Conservation (phyloP, 371 early-diverging fungal species). For the Apophysomyces trapeziformis region DNA sequence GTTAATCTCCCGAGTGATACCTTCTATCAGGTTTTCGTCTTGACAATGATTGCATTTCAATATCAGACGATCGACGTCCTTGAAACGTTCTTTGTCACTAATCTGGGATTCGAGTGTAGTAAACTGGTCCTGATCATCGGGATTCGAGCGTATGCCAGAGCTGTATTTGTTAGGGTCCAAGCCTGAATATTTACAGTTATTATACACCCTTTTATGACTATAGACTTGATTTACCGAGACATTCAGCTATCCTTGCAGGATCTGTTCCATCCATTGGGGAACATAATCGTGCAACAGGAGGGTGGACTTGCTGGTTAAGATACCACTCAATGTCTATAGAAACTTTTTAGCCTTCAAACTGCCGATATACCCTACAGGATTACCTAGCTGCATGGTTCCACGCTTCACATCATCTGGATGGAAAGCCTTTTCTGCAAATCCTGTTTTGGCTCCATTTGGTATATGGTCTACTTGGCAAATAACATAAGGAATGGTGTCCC, state of each 20-base stretch:
- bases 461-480: constrained; percentile 78
- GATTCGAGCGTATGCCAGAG: constrained; percentile 13
- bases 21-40: constrained; percentile 52
- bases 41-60: constrained; percentile 75
- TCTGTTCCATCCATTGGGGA: constrained; percentile 91
- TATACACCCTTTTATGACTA: not conserved
- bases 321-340: constrained; percentile 94
- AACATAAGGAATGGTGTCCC: constrained; percentile 97
- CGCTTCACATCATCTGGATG: constrained; percentile 89
- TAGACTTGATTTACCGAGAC: constrained; percentile 65
- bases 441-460: constrained; percentile 40
- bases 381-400: constrained; percentile 65
- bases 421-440: constrained; percentile 81
- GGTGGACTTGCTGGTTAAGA: constrained; percentile 94
- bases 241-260: constrained; percentile 78
- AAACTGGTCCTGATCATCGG: constrained; percentile 56
- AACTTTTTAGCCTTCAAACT: not conserved
- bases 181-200: constrained; percentile 19
- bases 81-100: constrained; percentile 85
- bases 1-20: constrained; percentile 51
- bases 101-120: constrained; percentile 84
- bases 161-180: constrained; percentile 78
- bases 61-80: constrained; percentile 61
- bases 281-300: constrained; percentile 92
- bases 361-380: not conserved